Evolutionary conservation across 345 rosid species (phyloP), one percentile per base, ranked within the genome.

Genomic region (Salix exigua): DNA sequence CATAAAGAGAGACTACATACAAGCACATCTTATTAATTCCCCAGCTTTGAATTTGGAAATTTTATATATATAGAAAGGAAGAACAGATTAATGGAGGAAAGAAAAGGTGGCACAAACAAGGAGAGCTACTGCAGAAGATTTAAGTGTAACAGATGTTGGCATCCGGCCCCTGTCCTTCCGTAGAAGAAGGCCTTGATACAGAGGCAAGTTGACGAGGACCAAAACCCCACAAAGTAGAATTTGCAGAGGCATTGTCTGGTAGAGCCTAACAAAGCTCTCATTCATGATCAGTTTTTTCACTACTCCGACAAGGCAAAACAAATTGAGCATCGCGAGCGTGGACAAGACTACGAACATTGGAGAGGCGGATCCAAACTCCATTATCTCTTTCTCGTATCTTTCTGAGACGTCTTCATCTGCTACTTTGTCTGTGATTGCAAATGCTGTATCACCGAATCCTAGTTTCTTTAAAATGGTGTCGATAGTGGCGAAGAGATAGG

Each of bases 361-460:
- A n/a, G 96, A 88, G 14, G 88, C 70, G 18, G 80, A 87, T 81
- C 97, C 94, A 18, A 95, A 90, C 73, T 95, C 97, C 88, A 93
- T 88, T 25, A 77, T 78, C 85, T 90, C 96, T 67, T 88, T 70
- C 60, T 84, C 46, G 63, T 90, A 89, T 63, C 97, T 80, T 31
- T 66, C 35, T 2, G 75, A 60, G 14, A 83, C 94, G 18, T 89
- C 91, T 68, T 83, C 88, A 61, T 95, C 90, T 0, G 89, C 83
- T 12, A 89, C 94, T 82, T 95, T 93, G 2, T 89, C 68, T 21
- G 91, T 86, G 87, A 93, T 87, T 58, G 80, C 87, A 65, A 95
- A 95, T 1, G 80, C 83, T 6, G 88, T 71, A 30, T 88, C 83
- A 0, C 89, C 86, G 61, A 88, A 80, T 51, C 97, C 94, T 11